phyloP scores from a whole-genome alignment of 108 stramenopile species.

The Cylindrotheca closterium region DNA sequence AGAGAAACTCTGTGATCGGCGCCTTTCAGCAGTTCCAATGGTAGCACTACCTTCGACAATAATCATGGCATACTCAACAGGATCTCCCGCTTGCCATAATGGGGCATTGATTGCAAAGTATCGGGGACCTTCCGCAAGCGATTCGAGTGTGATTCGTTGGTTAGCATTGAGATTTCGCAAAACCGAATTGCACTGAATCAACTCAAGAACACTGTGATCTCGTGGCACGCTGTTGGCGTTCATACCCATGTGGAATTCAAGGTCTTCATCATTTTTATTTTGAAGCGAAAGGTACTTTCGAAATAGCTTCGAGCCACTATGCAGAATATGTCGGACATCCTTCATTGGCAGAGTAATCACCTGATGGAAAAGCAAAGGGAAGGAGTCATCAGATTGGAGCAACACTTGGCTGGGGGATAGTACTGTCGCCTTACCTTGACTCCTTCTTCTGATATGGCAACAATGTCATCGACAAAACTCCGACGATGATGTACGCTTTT shows the following conservation, averaged over 20 bases:
- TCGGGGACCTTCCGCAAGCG: conserved; percentile 58
- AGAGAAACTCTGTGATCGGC: neutral
- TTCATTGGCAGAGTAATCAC: conserved; percentile 52
- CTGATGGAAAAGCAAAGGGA: conserved; percentile 13
- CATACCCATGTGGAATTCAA: neutral
- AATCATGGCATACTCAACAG: conserved; percentile 63
- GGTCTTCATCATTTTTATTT: neutral
- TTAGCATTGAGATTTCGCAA: conserved; percentile 60
- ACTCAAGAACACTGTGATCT: conserved; percentile 37
- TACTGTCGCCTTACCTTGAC: conserved; percentile 47
- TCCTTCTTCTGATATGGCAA: conserved; percentile 65
- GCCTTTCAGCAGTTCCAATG: conserved; percentile 37
- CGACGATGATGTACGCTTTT: conserved; percentile 32
- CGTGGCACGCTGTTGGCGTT: conserved; percentile 21
- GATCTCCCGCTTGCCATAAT: conserved; percentile 58
- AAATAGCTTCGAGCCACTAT: conserved; percentile 61
- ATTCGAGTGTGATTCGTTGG: conserved; percentile 68
- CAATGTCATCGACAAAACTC: conserved; percentile 57
- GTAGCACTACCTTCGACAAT: conserved; percentile 65
- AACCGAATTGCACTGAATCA: conserved; percentile 52
- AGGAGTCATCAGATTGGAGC: conserved; percentile 39
- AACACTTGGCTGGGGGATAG: conserved; percentile 25
- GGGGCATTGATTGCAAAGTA: conserved; percentile 41
- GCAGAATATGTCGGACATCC: conserved; percentile 58
- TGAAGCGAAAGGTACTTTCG: conserved; percentile 48